A percentile compares a stretch with the other conserved stretches of the same genome.
These are phyloP conservation scores for Trichomonas vaginalis DNA, from an alignment of 208 protist species.

Conservation along the genomic window DNA sequence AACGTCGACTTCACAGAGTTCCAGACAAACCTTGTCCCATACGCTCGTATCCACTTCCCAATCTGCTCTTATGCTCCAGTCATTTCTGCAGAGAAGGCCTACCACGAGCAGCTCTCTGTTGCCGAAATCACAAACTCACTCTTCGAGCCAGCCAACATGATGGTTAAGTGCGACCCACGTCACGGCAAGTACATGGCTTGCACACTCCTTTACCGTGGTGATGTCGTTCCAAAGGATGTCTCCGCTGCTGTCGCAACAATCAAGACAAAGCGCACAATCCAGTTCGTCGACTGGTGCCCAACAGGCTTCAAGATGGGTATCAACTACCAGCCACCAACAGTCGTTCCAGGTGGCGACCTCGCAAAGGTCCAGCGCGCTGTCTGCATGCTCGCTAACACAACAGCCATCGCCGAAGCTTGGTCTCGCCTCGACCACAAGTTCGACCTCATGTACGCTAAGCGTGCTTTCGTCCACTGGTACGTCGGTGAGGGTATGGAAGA, in stretches of 20 bases:
- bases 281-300: conserved; percentile 84
- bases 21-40: conserved; percentile 86
- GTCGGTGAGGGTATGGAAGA: conserved; percentile 59
- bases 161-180: conserved; percentile 72
- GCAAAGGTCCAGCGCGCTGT: conserved; percentile 45
- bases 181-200: conserved; percentile 88
- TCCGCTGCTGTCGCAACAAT: conserved; percentile 67
- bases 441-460: too few relatives aligned
- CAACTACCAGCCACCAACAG: conserved; percentile 42
- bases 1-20: conserved; percentile 87
- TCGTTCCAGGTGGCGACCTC: conserved; percentile 50
- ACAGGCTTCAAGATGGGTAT: conserved; percentile 79
- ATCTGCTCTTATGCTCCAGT: conserved; percentile 72
- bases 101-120: conserved; percentile 72
- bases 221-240: conserved; percentile 86
- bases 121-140: conserved; percentile 74
- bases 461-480: conserved; percentile 58
- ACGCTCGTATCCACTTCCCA: conserved; percentile 86
- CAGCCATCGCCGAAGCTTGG: too few relatives aligned
- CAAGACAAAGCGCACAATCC: conserved; percentile 75
- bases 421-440: too few relatives aligned
- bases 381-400: conserved; percentile 48
- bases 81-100: conserved; percentile 61
- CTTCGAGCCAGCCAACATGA: conserved; percentile 78
- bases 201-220: conserved; percentile 85